Evolutionary conservation across 768 basidiomycete species (phyloP).

Genomic region (Pleurotus eryngii): DNA sequence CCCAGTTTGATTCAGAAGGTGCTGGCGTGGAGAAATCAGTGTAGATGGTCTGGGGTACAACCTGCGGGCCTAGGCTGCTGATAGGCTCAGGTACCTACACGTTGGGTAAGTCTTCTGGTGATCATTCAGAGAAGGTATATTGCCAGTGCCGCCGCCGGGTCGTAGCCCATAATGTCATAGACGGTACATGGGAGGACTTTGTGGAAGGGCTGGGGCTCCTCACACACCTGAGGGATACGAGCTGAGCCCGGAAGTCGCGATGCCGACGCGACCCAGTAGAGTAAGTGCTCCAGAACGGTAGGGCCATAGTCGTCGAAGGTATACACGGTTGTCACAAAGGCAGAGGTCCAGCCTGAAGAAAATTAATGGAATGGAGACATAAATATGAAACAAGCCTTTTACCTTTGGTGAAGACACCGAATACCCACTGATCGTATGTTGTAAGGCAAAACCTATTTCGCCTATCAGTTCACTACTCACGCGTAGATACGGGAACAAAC

Average conservation of each 20-base stretch:
- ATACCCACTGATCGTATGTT: conserved; percentile 58
- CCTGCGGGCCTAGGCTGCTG: conserved; percentile 21
- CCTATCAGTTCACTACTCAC: background rate
- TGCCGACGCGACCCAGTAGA: conserved; percentile 56
- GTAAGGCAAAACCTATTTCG: conserved; percentile 29
- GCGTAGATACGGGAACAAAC: conserved; percentile 35
- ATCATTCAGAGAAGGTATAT: conserved; percentile 15
- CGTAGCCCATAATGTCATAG: conserved; percentile 26
- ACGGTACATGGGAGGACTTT: conserved; percentile 23
- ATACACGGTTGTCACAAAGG: conserved; percentile 47
- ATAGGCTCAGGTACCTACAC: conserved; percentile 44
- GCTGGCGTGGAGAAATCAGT: conserved; percentile 23
- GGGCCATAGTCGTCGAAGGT: conserved; percentile 36
- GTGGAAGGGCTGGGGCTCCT: conserved; percentile 15
- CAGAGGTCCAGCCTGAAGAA: conserved; percentile 47
- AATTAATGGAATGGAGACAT: too few species aligned
- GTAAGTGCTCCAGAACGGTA: conserved; percentile 47
- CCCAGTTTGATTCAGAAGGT: conserved; percentile 42
- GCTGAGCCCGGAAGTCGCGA: conserved; percentile 35
- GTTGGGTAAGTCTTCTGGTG: conserved; percentile 3
- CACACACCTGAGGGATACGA: conserved; percentile 38
- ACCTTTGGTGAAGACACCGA: conserved; percentile 61
- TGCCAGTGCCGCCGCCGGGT: conserved; percentile 23
- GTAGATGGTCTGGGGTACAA: conserved; percentile 21
- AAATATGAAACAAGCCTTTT: conserved; percentile 3